Percentiles rank a stretch among this genome's conserved stretches.
These are phyloP conservation scores for Boletus tylopilopsis DNA, from an alignment of 768 basidiomycete genomes.

Conservation along the genomic window DNA sequence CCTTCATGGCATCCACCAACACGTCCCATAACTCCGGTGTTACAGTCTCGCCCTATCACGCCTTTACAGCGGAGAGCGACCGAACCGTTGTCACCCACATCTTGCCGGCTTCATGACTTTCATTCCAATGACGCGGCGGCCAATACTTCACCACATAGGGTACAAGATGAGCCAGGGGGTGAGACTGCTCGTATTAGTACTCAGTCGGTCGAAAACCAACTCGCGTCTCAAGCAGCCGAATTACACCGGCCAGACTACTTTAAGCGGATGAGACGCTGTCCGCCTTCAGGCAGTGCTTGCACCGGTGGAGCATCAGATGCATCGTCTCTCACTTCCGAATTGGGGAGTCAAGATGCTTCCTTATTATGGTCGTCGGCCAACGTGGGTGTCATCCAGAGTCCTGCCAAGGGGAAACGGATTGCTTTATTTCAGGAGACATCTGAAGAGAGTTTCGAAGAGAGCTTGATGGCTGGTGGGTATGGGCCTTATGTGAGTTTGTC, in stretches of 20 bases:
- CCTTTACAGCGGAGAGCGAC: constrained; percentile 4
- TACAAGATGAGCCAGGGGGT: constrained; percentile 37
- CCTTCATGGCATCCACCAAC: constrained; percentile 14
- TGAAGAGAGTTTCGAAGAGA: constrained; percentile 82
- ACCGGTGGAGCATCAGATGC: no score
- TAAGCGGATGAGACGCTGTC: constrained; percentile 50
- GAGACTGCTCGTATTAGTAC: constrained; percentile 61
- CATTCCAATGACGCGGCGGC: background rate
- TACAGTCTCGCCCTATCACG: constrained; percentile 11
- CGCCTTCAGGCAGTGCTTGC: constrained; percentile 33
- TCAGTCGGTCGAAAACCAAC: constrained; percentile 47
- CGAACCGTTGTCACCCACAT: background rate
- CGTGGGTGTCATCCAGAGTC: constrained; percentile 67
- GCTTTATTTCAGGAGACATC: constrained; percentile 79
- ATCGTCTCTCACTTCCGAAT: constrained; percentile 10
- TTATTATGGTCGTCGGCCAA: constrained; percentile 23
- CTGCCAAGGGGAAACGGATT: constrained; percentile 66
- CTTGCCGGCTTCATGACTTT: background rate
- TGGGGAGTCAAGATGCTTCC: constrained; percentile 9
- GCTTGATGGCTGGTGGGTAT: constrained; percentile 79
- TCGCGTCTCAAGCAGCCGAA: constrained; percentile 54
- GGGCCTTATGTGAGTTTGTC: constrained; percentile 60
- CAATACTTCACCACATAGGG: background rate
- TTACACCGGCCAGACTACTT: constrained; percentile 69
- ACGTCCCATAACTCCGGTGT: constrained; percentile 13